Evolutionary conservation across 176 grass and related monocot species (phyloP).

Genomic region (Hyparrhenia diplandra): DNA sequence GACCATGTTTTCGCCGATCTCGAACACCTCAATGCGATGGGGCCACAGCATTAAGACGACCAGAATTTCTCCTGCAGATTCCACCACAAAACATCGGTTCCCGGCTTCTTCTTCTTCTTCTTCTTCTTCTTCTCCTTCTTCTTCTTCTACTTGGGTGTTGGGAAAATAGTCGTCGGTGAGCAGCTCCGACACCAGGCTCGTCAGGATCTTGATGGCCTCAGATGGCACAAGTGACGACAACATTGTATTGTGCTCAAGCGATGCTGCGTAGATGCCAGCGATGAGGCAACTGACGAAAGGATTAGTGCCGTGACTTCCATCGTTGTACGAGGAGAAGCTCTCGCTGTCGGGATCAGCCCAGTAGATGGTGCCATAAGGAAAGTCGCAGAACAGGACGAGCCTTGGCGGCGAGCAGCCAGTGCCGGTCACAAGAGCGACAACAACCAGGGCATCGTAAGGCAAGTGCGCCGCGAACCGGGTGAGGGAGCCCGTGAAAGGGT

Average conservation of each 20-base stretch:
- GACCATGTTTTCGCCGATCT: too few species aligned
- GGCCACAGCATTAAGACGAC: too few species aligned
- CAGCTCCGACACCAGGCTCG: background rate
- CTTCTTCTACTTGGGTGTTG: too few species aligned
- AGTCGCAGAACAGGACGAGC: background rate
- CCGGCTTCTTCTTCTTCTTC: too few species aligned
- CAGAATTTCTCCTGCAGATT: too few species aligned
- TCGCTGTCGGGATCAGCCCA: background rate
- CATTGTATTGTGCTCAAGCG: background rate
- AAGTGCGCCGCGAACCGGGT: too few species aligned
- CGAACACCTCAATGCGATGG: too few species aligned
- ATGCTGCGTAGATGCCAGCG: background rate
- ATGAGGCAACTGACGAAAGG: background rate
- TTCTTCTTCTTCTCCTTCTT: too few species aligned
- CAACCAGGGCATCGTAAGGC: too few species aligned
- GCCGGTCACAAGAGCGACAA: background rate
- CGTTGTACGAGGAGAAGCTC: background rate
- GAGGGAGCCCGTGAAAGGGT: too few species aligned
- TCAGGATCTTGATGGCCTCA: background rate
- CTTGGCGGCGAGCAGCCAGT: background rate
- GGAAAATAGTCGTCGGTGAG: background rate
- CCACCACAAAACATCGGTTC: background rate
- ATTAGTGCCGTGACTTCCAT: background rate
- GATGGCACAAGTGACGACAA: background rate
- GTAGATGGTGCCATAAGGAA: background rate